Conservation (phyloP, 768 basidiomycete species). For the Suillus subluteus region DNA sequence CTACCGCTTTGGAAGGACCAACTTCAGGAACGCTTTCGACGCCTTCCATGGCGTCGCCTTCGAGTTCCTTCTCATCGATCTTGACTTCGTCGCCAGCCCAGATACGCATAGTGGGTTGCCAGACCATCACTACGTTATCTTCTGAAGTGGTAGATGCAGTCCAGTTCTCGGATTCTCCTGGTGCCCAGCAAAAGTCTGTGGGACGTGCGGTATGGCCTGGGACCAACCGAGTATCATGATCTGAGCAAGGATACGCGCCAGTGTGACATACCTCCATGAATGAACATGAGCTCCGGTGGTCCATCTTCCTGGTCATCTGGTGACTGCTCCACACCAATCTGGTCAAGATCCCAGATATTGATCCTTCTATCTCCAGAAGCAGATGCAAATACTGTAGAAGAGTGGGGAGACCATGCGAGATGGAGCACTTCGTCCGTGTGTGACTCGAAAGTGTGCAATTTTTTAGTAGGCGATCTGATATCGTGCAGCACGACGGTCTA, state of each 20-base stretch:
- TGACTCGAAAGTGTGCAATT: conserved; percentile 87
- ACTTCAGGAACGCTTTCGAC: conserved; percentile 48
- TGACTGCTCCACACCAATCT: conserved; percentile 94
- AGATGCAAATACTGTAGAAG: conserved; percentile 90
- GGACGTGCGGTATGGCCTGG: conserved; percentile 88
- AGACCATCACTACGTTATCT: conserved; percentile 96
- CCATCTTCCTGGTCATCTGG: conserved; percentile 99
- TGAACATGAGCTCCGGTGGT: conserved; percentile 93
- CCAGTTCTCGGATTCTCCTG: conserved; percentile 80
- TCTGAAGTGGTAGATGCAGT: conserved; percentile 88
- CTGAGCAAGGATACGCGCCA: conserved; percentile 8
- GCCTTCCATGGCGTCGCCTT: conserved; percentile 79
- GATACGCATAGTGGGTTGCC: conserved; percentile 95
- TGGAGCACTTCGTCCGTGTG: conserved; percentile 96
- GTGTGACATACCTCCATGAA: conserved; percentile 80
- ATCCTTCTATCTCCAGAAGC: conserved; percentile 92
- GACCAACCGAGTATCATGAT: conserved; percentile 10
- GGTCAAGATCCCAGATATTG: conserved; percentile 92
- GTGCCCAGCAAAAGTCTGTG: conserved; percentile 96
- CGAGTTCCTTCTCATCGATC: conserved; percentile 84
- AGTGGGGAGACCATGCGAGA: conserved; percentile 94
- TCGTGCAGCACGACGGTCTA: conserved; percentile 92
- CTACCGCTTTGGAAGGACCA: conserved; percentile 27
- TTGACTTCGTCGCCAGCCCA: conserved; percentile 91
- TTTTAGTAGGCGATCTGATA: conserved; percentile 70